Base-by-base conservation (phyloP, 2,329 filamentous ascomycete genomes). In the Xenosphaeropsis pyriputrescens region DNA sequence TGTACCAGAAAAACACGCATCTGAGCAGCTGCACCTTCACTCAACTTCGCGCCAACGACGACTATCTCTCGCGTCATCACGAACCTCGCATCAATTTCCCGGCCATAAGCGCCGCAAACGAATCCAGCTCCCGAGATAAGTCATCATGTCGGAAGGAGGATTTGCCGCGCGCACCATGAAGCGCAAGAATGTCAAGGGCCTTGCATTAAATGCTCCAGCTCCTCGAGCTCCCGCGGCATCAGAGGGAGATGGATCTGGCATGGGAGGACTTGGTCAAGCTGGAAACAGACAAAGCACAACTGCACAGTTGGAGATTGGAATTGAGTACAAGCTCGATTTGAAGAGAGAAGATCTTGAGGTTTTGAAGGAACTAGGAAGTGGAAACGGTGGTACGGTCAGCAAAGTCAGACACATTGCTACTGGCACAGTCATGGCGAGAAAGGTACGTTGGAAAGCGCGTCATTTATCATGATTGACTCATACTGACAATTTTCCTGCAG, bases 171-270 rank as follows among this genome's bases (percentile, higher is more conserved):
- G 74, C 61, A 93, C 91, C 44, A 82, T 98, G 79, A 96, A 95
- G 78, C 81, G 89, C 70, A 95, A 96, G 75, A 98, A 98, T 59
- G 82, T 93, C 61, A 96, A 96, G 66, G 89, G 88, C 29, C 79
- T 98, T 36, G 88, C 86, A 48, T 69, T 98, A 55, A 88, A 76
- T 52, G 78, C 84, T 36, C 77, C 81, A 17, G 71, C 81, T 34
- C 79, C 85, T 32, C 85, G 85, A 44, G 66, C 74, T 36, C 64
- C 75, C 39, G 74, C 78, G 38, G 78, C 84, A 19, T 79, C 84
- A 34, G 81, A 85, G 51, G 79, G 75, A 42, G 83, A 80, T 53
- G 57, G 68, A 34, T 75, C 77, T 52, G 61, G 70, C 38, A 70
- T 74, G 7, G 75, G 73, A 18, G 67, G 72, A 42, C 75, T 76